These are phyloP conservation scores for Penicillium psychrosexuale DNA, from an alignment of 2,329 filamentous ascomycete species.

Conservation along the genomic window DNA sequence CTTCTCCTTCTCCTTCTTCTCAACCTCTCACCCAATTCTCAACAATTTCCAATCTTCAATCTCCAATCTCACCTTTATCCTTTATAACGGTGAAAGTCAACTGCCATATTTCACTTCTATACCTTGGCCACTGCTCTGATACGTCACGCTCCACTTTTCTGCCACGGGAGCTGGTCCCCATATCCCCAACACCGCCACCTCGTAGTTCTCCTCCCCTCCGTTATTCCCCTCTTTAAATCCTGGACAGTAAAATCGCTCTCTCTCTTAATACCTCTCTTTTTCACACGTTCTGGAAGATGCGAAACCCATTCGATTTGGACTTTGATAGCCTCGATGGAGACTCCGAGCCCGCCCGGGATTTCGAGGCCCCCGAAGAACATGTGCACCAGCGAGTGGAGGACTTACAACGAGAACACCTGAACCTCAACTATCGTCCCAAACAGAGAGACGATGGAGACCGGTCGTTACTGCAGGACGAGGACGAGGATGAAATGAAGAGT, in stretches of 20 bases:
- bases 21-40: not conserved
- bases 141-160: slow-evolving; percentile 17
- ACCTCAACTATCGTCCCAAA: slow-evolving; percentile 28
- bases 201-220: slow-evolving; percentile 9
- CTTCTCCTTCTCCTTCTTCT: no score
- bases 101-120: not conserved
- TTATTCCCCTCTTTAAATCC: slow-evolving; percentile 10
- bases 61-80: not conserved
- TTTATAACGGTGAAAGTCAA: not conserved
- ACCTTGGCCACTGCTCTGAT: slow-evolving; percentile 5
- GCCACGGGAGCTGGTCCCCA: slow-evolving; percentile 13
- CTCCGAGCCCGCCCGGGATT: slow-evolving; percentile 18
- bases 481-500: slow-evolving; percentile 34
- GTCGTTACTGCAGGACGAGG: slow-evolving; percentile 36
- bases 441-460: slow-evolving; percentile 35
- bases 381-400: slow-evolving; percentile 17
- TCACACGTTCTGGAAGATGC: slow-evolving; percentile 16
- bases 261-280: not conserved
- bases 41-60: not conserved
- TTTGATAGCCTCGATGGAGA: slow-evolving; percentile 24
- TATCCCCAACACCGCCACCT: slow-evolving; percentile 14
- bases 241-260: slow-evolving; percentile 7
- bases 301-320: slow-evolving; percentile 36
- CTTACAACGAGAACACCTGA: slow-evolving; percentile 15
- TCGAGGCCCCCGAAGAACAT: slow-evolving; percentile 10